Evolutionary conservation across 1,139 yeast species (phyloP).

Genomic region (Tardiomyces depauwii): DNA sequence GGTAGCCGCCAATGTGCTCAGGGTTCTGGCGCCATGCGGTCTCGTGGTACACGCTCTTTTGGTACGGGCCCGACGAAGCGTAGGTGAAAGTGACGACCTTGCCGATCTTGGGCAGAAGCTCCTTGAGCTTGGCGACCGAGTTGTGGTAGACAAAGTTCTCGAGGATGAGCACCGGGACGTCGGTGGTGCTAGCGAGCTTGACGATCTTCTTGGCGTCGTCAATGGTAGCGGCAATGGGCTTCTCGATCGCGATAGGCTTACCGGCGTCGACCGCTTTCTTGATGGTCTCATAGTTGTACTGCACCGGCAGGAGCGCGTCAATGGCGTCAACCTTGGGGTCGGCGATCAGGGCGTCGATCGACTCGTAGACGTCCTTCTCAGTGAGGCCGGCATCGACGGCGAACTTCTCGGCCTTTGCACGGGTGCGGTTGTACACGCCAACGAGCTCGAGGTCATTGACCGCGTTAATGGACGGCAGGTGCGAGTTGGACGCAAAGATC

Average conservation of each 20-base stretch:
- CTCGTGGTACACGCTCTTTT: constrained; percentile 50
- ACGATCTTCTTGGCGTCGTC: constrained; percentile 74
- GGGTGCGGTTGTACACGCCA: constrained; percentile 76
- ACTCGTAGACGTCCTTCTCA: constrained; percentile 39
- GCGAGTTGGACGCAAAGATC: constrained; percentile 76
- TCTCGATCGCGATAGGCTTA: constrained; percentile 74
- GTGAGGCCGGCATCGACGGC: constrained; percentile 53
- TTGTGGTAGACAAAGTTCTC: constrained; percentile 78
- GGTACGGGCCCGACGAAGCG: constrained; percentile 73
- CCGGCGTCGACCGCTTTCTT: constrained; percentile 51
- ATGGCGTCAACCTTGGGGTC: constrained; percentile 60
- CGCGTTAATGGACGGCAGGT: constrained; percentile 59
- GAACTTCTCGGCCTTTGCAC: constrained; percentile 65
- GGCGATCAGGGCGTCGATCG: constrained; percentile 50
- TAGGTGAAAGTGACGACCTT: constrained; percentile 65
- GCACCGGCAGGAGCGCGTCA: constrained; percentile 82
- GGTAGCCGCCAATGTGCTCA: constrained; percentile 81
- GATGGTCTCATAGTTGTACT: constrained; percentile 57
- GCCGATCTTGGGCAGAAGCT: constrained; percentile 60
- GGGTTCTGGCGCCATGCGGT: constrained; percentile 76
- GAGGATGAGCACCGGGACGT: constrained; percentile 60
- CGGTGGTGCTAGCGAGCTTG: constrained; percentile 42
- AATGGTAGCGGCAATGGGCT: constrained; percentile 83
- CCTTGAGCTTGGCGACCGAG: constrained; percentile 41
- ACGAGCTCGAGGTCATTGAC: constrained; percentile 33